Evolutionary conservation across 371 early-diverging fungal species (phyloP), one percentile per base, ranked within the genome.

Genomic region (Haplosporangium sp.): DNA sequence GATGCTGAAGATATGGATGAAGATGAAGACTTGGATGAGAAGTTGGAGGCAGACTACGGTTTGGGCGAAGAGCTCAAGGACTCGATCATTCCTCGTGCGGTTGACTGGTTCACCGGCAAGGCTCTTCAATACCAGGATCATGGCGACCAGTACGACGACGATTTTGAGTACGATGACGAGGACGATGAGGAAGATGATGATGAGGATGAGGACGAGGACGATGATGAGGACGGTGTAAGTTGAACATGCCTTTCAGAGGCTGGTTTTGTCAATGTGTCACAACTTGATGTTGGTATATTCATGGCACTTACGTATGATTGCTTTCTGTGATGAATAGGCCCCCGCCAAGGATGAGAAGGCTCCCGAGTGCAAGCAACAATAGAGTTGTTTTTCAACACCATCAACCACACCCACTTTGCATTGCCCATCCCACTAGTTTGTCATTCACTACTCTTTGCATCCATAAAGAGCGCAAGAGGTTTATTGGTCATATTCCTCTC

Each of bases 91-190:
- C 96, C 98, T 65, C 90, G 91, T 76, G 98, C 98, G 62, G 85
- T 98, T 62, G 95, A 96, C 84, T 98, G 96, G 93, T 98, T 97
- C 87, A 98, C 98, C 21, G 98, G 98, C 75, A 92, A 94, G 84
- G 98, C 98, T 50, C 87, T 96, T 55, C 88, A 90, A 60, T 92
- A 89, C 77, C 91, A 89, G 69, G 93, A 91, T 59, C 86, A 87
- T 54, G 86, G 83, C 7, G 89, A 86, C 48, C 90, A 90, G 51
- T 91, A 87, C 56, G 90, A 90, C 42, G 86, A 87, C 55, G 92
- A 89, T 51, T 93, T 87, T 20, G 57, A 64, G 16, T 62, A 48
- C 43, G 85, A 81, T 47, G 82, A 76, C 55, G 70, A 69, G 67
- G 82, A 84, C 61, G 85, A 86, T 67, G 86, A 84, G 62, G 87